Percentiles rank a stretch among this genome's conserved stretches.
phyloP scores from a whole-genome alignment of 192 early-diverging fungal genomes.

The Ambispora gerdemannii region DNA sequence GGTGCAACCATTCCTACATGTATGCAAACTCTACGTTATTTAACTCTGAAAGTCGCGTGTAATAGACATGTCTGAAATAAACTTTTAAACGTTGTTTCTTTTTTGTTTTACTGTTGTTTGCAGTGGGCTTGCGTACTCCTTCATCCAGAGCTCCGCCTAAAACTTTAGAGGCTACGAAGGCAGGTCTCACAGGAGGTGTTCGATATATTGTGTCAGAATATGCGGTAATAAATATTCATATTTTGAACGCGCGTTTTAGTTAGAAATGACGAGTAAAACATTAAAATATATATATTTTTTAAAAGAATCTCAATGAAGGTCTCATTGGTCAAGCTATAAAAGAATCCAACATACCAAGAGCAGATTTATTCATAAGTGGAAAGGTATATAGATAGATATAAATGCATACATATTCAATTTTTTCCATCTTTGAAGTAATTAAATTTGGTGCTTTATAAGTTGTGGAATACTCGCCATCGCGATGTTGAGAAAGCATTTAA shows the following conservation, averaged over 20 bases:
- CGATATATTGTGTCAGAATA: constrained; percentile 58
- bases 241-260: too few species aligned
- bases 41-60: too few species aligned
- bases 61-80: neutral
- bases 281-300: too few species aligned
- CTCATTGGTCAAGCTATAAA: constrained; percentile 77
- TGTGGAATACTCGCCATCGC: constrained; percentile 65
- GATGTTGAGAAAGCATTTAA: constrained; percentile 60
- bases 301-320: constrained; percentile 70
- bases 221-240: constrained; percentile 22
- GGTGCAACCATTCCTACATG: constrained; percentile 62
- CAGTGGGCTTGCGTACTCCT: neutral
- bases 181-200: constrained; percentile 65
- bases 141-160: neutral
- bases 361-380: constrained; percentile 77
- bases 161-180: constrained; percentile 53
- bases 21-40: constrained; percentile 42
- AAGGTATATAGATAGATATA: constrained; percentile 70
- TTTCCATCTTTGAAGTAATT: too few species aligned
- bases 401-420: too few species aligned
- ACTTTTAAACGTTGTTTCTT: neutral
- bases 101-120: neutral
- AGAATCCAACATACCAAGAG: constrained; percentile 58
- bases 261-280: too few species aligned
- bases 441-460: too few species aligned